A percentile compares a stretch with the other conserved stretches of the same genome.
These are phyloP conservation scores for Musa itinerans DNA, from an alignment of 176 grass and related monocot species.

Conservation along the genomic window DNA sequence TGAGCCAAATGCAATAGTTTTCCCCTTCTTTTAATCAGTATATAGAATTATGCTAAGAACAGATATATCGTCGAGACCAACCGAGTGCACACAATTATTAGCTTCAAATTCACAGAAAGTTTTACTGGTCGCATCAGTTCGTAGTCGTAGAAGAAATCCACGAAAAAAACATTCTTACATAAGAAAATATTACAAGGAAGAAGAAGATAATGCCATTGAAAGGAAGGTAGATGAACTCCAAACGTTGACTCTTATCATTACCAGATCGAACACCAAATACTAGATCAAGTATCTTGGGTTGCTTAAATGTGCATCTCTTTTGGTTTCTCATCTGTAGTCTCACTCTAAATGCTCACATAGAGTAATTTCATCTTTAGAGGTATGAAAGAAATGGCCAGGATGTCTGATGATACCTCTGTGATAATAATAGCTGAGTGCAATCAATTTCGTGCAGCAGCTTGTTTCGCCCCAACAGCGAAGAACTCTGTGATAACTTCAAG, in stretches of 20 bases:
- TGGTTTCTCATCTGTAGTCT: no score
- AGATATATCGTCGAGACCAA: no score
- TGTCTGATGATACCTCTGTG: not conserved
- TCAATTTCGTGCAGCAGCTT: not conserved
- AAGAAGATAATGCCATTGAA: not conserved
- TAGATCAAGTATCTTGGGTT: not conserved
- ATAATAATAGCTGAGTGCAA: not conserved
- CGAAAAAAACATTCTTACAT: not conserved
- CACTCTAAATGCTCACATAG: no score
- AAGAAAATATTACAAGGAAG: not conserved
- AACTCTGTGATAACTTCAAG: constrained; percentile 93
- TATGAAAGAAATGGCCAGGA: no score
- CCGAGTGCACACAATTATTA: not conserved
- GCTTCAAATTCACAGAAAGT: not conserved
- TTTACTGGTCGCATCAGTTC: not conserved
- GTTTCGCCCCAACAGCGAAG: constrained; percentile 48
- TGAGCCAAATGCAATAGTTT: no score
- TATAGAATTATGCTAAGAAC: no score
- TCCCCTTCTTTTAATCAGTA: no score
- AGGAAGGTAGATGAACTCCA: not conserved
- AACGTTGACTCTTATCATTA: not conserved
- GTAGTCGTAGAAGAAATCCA: not conserved
- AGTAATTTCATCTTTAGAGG: no score
- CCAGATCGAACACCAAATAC: not conserved
- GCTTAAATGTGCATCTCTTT: no score